Evolutionary conservation across 2,329 filamentous ascomycete genomes (phyloP).

Genomic region (Hypoxylon sp.): DNA sequence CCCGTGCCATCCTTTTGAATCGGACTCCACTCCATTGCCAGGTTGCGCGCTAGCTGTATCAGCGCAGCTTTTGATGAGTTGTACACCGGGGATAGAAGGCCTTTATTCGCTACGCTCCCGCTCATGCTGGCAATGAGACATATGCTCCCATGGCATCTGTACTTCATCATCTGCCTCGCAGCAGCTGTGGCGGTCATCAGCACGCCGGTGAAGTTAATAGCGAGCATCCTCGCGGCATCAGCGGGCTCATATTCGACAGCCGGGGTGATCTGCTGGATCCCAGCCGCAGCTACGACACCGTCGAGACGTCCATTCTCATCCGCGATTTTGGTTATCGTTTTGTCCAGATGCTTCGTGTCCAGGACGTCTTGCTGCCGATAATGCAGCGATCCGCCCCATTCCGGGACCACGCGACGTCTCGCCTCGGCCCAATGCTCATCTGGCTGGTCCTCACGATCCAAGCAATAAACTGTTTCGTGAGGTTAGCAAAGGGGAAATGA

Average conservation of each 20-base stretch:
- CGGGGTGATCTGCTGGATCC: constrained; percentile 76
- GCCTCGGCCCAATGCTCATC: constrained; percentile 72
- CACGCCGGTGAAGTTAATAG: constrained; percentile 78
- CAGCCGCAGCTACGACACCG: constrained; percentile 77
- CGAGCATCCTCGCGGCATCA: constrained; percentile 73
- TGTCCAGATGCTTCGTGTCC: constrained; percentile 71
- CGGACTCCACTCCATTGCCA: constrained; percentile 75
- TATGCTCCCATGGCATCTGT: constrained; percentile 68
- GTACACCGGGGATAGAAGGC: constrained; percentile 74
- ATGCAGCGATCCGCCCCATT: constrained; percentile 75
- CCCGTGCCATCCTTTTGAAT: constrained; percentile 58
- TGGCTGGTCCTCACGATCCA: constrained; percentile 67
- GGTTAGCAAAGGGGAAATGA: constrained; percentile 12
- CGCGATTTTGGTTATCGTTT: constrained; percentile 72
- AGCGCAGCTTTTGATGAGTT: constrained; percentile 77
- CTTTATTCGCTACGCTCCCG: constrained; percentile 67
- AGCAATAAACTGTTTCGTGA: constrained; percentile 65
- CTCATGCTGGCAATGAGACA: constrained; percentile 71
- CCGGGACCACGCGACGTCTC: constrained; percentile 67
- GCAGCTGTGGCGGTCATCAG: constrained; percentile 79
- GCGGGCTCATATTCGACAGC: constrained; percentile 76
- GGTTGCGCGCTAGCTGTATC: constrained; percentile 73
- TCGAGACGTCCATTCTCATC: constrained; percentile 73
- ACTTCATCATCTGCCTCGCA: constrained; percentile 73
- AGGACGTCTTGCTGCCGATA: constrained; percentile 79